Evolutionary conservation across 805 yeast species (phyloP).

Genomic region (Candida silvatica): DNA sequence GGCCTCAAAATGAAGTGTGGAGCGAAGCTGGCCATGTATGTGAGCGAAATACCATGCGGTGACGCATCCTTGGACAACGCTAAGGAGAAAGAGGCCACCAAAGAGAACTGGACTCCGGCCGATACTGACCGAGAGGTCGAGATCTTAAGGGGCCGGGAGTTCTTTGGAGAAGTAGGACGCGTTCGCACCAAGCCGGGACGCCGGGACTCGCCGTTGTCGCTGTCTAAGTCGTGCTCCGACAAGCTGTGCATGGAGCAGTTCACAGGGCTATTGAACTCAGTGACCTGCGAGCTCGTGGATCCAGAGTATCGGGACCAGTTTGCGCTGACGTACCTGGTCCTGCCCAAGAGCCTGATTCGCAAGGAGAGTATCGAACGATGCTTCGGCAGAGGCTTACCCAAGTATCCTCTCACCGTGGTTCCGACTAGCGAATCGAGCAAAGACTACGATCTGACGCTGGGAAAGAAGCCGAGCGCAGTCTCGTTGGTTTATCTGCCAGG

Average conservation of each 20-base stretch:
- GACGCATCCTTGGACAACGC: slow-evolving; percentile 64
- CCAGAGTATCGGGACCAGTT: slow-evolving; percentile 21
- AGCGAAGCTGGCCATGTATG: slow-evolving; percentile 45
- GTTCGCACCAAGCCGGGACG: slow-evolving; percentile 95
- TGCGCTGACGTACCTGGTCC: slow-evolving; percentile 39
- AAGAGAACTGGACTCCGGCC: slow-evolving; percentile 9
- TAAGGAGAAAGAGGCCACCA: slow-evolving; percentile 14
- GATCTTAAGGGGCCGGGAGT: slow-evolving; percentile 53
- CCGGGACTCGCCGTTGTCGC: slow-evolving; percentile 59
- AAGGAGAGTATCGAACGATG: slow-evolving; percentile 31
- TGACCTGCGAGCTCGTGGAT: slow-evolving; percentile 28
- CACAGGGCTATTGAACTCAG: slow-evolving; percentile 41
- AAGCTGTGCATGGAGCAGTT: slow-evolving; percentile 62
- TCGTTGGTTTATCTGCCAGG: slow-evolving; percentile 22
- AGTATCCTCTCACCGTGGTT: slow-evolving; percentile 7
- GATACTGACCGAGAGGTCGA: neutral
- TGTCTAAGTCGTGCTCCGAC: slow-evolving; percentile 86
- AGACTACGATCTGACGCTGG: slow-evolving; percentile 2
- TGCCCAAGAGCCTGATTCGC: slow-evolving; percentile 28
- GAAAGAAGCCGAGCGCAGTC: slow-evolving; percentile 15
- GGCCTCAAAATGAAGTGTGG: slow-evolving; percentile 22
- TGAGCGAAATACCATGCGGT: slow-evolving; percentile 85
- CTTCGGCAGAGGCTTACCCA: slow-evolving; percentile 22
- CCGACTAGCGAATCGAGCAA: slow-evolving; percentile 8
- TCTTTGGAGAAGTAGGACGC: slow-evolving; percentile 45